Conservation (phyloP, 2,329 filamentous ascomycete genomes). For the Fusarium fujikuroi region DNA sequence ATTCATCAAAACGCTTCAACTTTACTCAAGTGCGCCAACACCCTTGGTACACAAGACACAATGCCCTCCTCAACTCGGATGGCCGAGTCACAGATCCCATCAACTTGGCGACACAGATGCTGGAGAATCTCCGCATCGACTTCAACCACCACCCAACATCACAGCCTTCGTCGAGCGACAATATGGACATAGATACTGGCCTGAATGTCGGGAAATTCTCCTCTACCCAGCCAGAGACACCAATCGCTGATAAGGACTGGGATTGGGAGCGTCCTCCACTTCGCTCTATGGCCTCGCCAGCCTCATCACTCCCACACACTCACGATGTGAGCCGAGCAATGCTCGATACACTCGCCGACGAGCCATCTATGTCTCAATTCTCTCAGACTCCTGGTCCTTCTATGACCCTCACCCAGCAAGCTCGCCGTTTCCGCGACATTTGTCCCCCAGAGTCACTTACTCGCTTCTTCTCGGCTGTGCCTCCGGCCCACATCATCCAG, state of each 20-base stretch:
- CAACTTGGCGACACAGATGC: slow-evolving; percentile 91
- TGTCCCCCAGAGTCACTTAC: slow-evolving; percentile 88
- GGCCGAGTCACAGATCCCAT: slow-evolving; percentile 83
- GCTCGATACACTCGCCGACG: slow-evolving; percentile 78
- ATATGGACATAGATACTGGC: slow-evolving; percentile 76
- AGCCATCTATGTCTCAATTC: slow-evolving; percentile 90
- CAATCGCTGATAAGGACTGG: slow-evolving; percentile 78
- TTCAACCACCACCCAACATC: slow-evolving; percentile 75
- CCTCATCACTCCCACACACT: slow-evolving; percentile 50
- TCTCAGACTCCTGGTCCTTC: slow-evolving; percentile 81
- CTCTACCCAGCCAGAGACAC: slow-evolving; percentile 87
- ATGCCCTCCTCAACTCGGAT: slow-evolving; percentile 77
- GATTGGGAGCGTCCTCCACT: slow-evolving; percentile 85
- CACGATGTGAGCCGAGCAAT: slow-evolving; percentile 54
- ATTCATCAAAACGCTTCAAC: slow-evolving; percentile 80
- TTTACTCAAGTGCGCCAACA: slow-evolving; percentile 88
- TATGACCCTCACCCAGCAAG: slow-evolving; percentile 86
- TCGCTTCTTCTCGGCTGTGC: slow-evolving; percentile 88
- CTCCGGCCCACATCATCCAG: slow-evolving; percentile 78
- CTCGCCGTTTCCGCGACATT: slow-evolving; percentile 89
- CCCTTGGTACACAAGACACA: slow-evolving; percentile 91
- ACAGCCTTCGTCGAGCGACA: slow-evolving; percentile 55
- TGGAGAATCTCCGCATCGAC: slow-evolving; percentile 89
- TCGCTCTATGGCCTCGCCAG: slow-evolving; percentile 60
- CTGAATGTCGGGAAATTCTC: slow-evolving; percentile 65